Conservation (phyloP, 805 yeast species). For the Zygosaccharomyces bailii region DNA sequence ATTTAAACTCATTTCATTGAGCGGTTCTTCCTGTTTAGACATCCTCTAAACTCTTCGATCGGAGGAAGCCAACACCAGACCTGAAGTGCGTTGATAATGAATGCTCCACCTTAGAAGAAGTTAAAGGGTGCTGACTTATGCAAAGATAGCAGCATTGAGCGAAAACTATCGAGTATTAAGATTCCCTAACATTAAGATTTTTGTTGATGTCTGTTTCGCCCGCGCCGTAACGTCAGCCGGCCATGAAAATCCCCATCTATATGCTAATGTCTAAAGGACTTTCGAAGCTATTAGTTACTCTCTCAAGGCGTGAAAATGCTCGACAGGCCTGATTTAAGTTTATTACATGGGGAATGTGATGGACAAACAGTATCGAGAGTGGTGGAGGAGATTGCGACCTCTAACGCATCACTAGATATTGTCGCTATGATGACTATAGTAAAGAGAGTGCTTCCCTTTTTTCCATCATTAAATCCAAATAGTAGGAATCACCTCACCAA, state of each 20-base stretch:
- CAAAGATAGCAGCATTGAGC: neutral
- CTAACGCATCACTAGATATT: constrained; percentile 7
- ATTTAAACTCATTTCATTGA: constrained; percentile 27
- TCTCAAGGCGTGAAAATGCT: neutral
- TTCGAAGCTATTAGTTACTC: no score
- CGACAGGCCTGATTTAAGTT: constrained; percentile 5
- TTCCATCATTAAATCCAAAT: constrained; percentile 22
- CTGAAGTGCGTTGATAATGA: neutral
- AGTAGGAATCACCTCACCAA: constrained; percentile 8
- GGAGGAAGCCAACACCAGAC: neutral
- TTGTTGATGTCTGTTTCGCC: neutral
- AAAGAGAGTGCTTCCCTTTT: constrained; percentile 21
- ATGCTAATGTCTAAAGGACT: neutral
- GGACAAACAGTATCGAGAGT: constrained; percentile 7
- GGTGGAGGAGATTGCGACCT: constrained; percentile 1
- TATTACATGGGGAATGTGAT: constrained; percentile 5
- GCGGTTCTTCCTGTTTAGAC: constrained; percentile 26
- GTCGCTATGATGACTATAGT: constrained; percentile 9
- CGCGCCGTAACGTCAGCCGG: neutral
- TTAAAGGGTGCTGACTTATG: no score
- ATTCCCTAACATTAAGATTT: neutral
- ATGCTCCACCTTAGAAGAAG: neutral
- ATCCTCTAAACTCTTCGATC: constrained; percentile 10
- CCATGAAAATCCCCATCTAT: neutral
- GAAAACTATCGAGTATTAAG: neutral